phyloP scores from a whole-genome alignment of 371 early-diverging fungal species.

The Circinella minor region DNA sequence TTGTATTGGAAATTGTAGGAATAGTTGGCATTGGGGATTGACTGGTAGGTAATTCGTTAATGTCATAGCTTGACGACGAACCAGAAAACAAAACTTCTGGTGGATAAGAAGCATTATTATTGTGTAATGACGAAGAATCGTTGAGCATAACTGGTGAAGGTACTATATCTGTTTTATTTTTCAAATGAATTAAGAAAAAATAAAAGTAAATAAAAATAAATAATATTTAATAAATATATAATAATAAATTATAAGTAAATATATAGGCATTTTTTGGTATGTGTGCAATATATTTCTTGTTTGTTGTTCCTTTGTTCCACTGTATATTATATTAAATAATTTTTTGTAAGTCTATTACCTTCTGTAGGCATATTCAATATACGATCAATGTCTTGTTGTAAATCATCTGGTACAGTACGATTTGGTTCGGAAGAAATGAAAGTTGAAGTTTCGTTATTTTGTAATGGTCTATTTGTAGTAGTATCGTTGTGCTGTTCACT shows the following conservation, averaged over 20 bases:
- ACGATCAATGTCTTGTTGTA: slow-evolving; percentile 36
- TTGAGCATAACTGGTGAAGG: slow-evolving; percentile 1
- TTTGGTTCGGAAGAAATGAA: slow-evolving; percentile 1
- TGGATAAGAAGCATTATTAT: background rate
- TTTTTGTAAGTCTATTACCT: background rate
- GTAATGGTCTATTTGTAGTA: background rate
- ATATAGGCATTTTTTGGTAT: too few relatives aligned
- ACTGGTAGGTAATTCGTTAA: background rate
- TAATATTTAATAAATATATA: too few relatives aligned
- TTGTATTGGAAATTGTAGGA: background rate
- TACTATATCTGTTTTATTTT: background rate
- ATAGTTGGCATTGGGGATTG: background rate
- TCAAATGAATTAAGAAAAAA: too few relatives aligned
- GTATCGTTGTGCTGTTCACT: slow-evolving; percentile 8
- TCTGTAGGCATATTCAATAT: slow-evolving; percentile 24
- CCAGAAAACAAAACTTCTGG: slow-evolving; percentile 4
- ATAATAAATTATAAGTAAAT: too few relatives aligned
- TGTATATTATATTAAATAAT: background rate
- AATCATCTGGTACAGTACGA: slow-evolving; percentile 27
- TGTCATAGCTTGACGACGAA: slow-evolving; percentile 8
- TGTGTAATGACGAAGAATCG: slow-evolving; percentile 6
- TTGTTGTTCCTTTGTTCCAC: background rate
- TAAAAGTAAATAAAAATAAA: background rate
- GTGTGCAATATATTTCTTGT: background rate
- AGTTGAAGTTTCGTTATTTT: background rate